Evolutionary conservation across 1,284 basidiomycete genomes (phyloP).

Genomic region (Ganoderma sp.): DNA sequence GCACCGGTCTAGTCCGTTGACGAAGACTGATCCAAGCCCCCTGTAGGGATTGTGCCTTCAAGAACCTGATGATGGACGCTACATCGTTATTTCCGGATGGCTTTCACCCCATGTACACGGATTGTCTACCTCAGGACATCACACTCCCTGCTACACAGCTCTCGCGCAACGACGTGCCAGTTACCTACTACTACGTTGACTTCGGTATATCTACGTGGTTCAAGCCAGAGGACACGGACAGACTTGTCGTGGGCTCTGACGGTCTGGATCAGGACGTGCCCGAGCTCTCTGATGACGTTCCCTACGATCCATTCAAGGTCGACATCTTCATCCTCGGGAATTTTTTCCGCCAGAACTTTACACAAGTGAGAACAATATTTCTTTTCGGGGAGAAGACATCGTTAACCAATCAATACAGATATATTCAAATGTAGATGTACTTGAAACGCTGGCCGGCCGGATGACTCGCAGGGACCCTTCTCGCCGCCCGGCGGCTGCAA

Average conservation of each 20-base stretch:
- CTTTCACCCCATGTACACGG: constrained; percentile 31
- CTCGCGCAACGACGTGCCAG: constrained; percentile 12
- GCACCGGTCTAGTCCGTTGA: no score
- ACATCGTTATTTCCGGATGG: constrained; percentile 34
- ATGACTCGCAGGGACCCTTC: not conserved
- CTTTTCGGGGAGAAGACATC: no score
- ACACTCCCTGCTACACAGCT: constrained; percentile 4
- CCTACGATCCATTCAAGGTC: constrained; percentile 42
- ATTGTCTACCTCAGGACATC: constrained; percentile 25
- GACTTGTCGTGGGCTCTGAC: constrained; percentile 23
- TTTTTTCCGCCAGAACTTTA: constrained; percentile 18
- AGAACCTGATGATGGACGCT: constrained; percentile 41
- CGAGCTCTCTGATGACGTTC: constrained; percentile 34
- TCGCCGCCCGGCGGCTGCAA: not conserved
- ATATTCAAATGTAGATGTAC: constrained; percentile 3
- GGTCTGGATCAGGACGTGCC: constrained; percentile 37
- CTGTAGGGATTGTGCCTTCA: constrained; percentile 27
- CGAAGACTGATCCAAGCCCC: no score
- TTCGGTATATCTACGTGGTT: constrained; percentile 35
- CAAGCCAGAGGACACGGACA: constrained; percentile 8
- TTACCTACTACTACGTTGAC: constrained; percentile 39
- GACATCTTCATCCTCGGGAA: constrained; percentile 40
- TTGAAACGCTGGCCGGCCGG: not conserved
- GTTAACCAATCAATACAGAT: not conserved
- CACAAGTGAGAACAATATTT: not conserved